These are phyloP conservation scores for Pichia scutulata DNA, from an alignment of 805 yeast species.

Conservation along the genomic window DNA sequence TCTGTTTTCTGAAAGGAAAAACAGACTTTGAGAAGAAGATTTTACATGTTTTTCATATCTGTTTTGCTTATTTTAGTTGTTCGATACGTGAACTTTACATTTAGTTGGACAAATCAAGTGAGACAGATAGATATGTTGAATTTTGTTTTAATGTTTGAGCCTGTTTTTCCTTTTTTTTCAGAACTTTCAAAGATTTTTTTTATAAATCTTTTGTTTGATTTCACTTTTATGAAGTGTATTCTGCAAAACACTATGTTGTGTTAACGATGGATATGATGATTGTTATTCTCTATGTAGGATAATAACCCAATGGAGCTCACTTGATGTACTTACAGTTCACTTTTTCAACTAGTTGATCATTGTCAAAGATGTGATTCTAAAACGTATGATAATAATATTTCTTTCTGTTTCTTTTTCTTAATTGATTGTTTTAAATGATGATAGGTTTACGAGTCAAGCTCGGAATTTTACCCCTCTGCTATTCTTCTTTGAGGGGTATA, in stretches of 20 bases:
- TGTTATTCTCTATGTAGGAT: slow-evolving; percentile 6
- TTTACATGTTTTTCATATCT: slow-evolving; percentile 8
- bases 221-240: slow-evolving; percentile 12
- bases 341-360: slow-evolving; percentile 13
- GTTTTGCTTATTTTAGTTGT: neutral
- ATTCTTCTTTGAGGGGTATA: slow-evolving; percentile 14
- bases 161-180: neutral
- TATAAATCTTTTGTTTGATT: slow-evolving; percentile 5
- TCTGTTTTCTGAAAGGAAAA: neutral
- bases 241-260: slow-evolving; percentile 16
- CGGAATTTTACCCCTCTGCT: slow-evolving; percentile 12
- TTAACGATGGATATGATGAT: slow-evolving; percentile 22
- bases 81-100: slow-evolving; percentile 1
- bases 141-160: neutral
- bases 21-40: neutral
- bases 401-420: neutral
- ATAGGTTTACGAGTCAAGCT: slow-evolving; percentile 17
- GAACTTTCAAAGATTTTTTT: neutral
- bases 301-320: slow-evolving; percentile 25
- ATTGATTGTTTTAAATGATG: slow-evolving; percentile 8
- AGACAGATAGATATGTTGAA: neutral
- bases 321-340: slow-evolving; percentile 14
- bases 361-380: slow-evolving; percentile 17
- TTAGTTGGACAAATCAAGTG: neutral
- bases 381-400: neutral